These are phyloP conservation scores for Cercospora janseana DNA, from an alignment of 2,329 filamentous ascomycete genomes.

Conservation along the genomic window DNA sequence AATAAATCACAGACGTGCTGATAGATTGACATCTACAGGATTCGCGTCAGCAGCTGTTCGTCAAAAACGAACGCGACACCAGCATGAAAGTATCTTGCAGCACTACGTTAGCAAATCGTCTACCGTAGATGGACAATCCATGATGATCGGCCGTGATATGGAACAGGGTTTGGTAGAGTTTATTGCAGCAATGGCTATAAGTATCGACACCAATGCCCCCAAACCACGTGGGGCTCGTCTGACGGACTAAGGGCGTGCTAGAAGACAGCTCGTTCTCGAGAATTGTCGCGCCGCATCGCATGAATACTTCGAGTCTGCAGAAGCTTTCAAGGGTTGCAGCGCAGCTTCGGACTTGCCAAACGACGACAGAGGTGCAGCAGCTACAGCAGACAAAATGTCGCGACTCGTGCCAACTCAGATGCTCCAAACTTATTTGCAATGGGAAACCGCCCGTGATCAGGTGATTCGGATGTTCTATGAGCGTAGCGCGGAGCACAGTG, in stretches of 20 bases:
- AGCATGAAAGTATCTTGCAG: constrained; percentile 12
- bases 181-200: not conserved
- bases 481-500: not conserved
- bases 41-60: constrained; percentile 11
- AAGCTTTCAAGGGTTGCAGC: too few relatives aligned
- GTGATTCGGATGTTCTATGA: not conserved
- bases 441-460: not conserved
- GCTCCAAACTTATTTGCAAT: not conserved
- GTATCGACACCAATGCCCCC: not conserved
- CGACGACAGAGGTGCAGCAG: too few relatives aligned
- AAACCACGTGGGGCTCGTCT: not conserved
- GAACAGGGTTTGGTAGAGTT: not conserved
- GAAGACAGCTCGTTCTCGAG: not conserved
- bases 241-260: not conserved
- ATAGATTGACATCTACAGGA: not conserved
- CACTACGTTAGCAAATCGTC: constrained; percentile 9
- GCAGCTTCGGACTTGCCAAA: too few relatives aligned
- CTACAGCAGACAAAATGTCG: too few relatives aligned
- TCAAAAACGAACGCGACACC: constrained; percentile 14
- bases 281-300: not conserved
- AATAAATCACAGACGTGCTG: too few relatives aligned
- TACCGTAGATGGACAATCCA: constrained; percentile 5
- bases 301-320: constrained; percentile 3
- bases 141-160: constrained; percentile 4
- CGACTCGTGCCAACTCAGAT: not conserved